phyloP scores from a whole-genome alignment of 2,329 filamentous ascomycete species.

The Sphaerulina populicola region DNA sequence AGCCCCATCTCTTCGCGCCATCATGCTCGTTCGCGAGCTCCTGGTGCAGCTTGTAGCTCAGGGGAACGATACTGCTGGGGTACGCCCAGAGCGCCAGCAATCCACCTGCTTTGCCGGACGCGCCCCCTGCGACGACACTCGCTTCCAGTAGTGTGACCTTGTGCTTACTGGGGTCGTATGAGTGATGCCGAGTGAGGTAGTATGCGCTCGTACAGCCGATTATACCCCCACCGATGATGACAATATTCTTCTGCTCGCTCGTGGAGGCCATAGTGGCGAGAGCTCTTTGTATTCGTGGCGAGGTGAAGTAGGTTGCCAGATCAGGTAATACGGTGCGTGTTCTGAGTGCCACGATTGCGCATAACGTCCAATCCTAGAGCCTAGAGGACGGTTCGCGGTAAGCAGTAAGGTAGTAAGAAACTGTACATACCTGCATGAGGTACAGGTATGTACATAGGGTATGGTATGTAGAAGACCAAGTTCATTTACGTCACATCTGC shows the following conservation, averaged over 20 bases:
- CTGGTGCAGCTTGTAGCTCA: conserved; percentile 75
- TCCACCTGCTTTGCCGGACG: conserved; percentile 90
- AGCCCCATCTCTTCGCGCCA: conserved; percentile 76
- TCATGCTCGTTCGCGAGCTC: conserved; percentile 77
- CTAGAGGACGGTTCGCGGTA: neutral
- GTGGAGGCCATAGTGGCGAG: conserved; percentile 26
- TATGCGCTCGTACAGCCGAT: conserved; percentile 90
- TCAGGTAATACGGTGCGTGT: neutral
- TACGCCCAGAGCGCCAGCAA: conserved; percentile 89
- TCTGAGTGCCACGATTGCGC: neutral
- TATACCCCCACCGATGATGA: conserved; percentile 65
- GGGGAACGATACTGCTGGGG: conserved; percentile 69
- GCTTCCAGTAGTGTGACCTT: conserved; percentile 83
- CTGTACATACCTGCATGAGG: neutral
- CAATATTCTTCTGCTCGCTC: conserved; percentile 29
- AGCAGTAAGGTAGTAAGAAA: neutral
- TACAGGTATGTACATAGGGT: too few species aligned
- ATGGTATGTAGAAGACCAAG: neutral
- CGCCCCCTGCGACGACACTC: conserved; percentile 73
- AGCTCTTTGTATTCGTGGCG: neutral
- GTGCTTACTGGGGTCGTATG: conserved; percentile 65
- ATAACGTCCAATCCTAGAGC: neutral
- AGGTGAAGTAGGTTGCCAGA: neutral
- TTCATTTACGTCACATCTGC: conserved; percentile 8
- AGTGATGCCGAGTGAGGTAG: conserved; percentile 76